phyloP scores from a whole-genome alignment of 129 eudicot species.

The Artemisia tridentata region DNA sequence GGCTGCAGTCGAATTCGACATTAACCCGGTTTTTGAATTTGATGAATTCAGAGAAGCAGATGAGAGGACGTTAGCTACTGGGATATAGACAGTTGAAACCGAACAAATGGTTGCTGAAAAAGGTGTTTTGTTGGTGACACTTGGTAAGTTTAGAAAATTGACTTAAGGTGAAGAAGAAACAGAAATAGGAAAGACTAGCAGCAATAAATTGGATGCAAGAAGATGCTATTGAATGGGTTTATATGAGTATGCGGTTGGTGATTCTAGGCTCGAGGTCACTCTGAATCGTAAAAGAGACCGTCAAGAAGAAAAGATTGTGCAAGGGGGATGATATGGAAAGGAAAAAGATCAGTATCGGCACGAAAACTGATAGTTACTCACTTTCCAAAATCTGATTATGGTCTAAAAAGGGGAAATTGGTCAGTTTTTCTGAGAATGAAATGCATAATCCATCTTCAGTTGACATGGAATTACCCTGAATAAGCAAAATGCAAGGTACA shows the following conservation, averaged over 20 bases:
- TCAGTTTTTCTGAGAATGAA: constrained; percentile 50
- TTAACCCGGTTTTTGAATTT: constrained; percentile 48
- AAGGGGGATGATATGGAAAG: constrained; percentile 41
- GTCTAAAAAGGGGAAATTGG: constrained; percentile 48
- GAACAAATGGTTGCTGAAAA: constrained; percentile 31
- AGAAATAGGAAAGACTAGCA: constrained; percentile 50
- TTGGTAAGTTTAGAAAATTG: constrained; percentile 52
- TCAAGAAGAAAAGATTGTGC: constrained; percentile 21
- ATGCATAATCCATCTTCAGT: constrained; percentile 42
- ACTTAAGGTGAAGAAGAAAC: constrained; percentile 23
- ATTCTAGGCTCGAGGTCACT: constrained; percentile 58
- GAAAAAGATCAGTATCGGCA: constrained; percentile 40
- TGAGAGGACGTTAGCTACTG: constrained; percentile 21
- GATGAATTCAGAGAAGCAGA: constrained; percentile 28
- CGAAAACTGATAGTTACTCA: constrained; percentile 53
- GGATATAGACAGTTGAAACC: constrained; percentile 14
- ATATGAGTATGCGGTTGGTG: constrained; percentile 76
- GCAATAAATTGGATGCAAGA: constrained; percentile 80
- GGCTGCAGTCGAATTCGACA: constrained; percentile 60
- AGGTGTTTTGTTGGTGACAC: constrained; percentile 45
- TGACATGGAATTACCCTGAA: constrained; percentile 57
- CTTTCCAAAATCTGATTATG: constrained; percentile 66
- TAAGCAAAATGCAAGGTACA: constrained; percentile 48
- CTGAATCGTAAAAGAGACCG: constrained; percentile 32
- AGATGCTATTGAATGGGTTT: constrained; percentile 93